Conservation (phyloP, 2,329 filamentous ascomycete genomes). For the Hypoxylon sp. region DNA sequence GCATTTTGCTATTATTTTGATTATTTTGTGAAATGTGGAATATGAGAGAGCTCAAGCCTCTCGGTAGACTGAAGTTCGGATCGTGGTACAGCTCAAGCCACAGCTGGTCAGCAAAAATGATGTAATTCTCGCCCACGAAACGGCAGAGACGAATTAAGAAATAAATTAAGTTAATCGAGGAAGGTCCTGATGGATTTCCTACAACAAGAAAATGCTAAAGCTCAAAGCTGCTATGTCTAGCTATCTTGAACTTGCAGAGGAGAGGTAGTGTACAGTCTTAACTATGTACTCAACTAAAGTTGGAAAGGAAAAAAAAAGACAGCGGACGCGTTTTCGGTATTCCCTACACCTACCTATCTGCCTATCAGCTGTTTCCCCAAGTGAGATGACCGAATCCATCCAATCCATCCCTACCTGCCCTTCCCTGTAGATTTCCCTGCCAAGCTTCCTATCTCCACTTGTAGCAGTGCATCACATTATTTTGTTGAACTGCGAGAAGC, state of each 20-base stretch:
- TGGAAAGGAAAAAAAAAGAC: constrained; percentile 22
- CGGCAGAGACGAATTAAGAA: constrained; percentile 8
- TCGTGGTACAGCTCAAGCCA: constrained; percentile 5
- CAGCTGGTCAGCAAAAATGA: constrained; percentile 40
- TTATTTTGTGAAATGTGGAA: constrained; percentile 21
- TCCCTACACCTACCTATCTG: constrained; percentile 34
- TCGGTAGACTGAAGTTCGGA: constrained; percentile 8
- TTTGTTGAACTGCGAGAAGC: constrained; percentile 33
- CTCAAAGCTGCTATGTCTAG: constrained; percentile 19
- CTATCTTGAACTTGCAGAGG: constrained; percentile 28
- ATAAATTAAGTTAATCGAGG: constrained; percentile 35
- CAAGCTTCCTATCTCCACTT: constrained; percentile 41
- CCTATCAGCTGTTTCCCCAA: constrained; percentile 20
- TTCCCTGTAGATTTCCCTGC: constrained; percentile 25
- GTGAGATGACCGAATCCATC: constrained; percentile 28
- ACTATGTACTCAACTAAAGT: constrained; percentile 13
- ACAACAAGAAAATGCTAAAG: constrained; percentile 11
- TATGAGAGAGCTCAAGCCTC: constrained; percentile 25
- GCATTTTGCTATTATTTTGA: constrained; percentile 63
- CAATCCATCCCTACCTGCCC: constrained; percentile 7
- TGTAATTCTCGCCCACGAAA: constrained; percentile 47
- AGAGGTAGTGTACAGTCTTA: constrained; percentile 7
- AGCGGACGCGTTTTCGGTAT: constrained; percentile 33
- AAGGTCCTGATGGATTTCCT: constrained; percentile 3
- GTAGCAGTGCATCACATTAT: constrained; percentile 23